Evolutionary conservation across 140 eudicot genomes (phyloP), one percentile per base, ranked within the genome.

Genomic region (Senecio squalidus): DNA sequence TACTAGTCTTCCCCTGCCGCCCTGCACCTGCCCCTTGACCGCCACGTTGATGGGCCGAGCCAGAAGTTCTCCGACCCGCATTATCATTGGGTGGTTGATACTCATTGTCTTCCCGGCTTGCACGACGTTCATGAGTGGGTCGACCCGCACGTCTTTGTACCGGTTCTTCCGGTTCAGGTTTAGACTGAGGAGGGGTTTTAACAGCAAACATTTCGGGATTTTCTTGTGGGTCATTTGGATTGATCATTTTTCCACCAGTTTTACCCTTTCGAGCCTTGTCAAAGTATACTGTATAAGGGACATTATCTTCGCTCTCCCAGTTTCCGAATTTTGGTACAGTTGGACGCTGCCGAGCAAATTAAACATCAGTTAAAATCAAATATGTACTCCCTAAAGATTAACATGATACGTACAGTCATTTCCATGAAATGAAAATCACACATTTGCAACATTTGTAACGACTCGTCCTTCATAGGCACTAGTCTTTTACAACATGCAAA

Each of bases 291-390:
- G 97, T 86, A 68, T 90, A 90, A 5, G 94, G 94, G 18, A 76
- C 80, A 56, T 80, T 79, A 38, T 80, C 82, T 23, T 80, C 84
- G 20, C 60, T 62, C 6, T 81, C 90, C 95, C 97, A 90, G 76
- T 80, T 74, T 62, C 97, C 97, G 50, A 90, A 90, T 65, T 83
- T 70, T n/a, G 97, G 97, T 62, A 90, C 95, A 28, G 40, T 74
- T 49, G 89, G 67, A 44, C 94, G 82, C 79, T 88, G 71, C 58
- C 58, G 53, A 16, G 23, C 47, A 69, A 68, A 54, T 13, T 21
- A 21, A 25, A 58, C 7, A 26, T 50, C 21, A 49, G 46, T 48
- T n/a, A n/a, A n/a, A n/a, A n/a, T n/a, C n/a, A 5, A 56, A 22
- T 56, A 56, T 50, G 10, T 49, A 6, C 25, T 9, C n/a, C 24